Evolutionary conservation across 2,329 filamentous ascomycete species (phyloP).

Genomic region (Ophiostoma himal-ulmi): DNA sequence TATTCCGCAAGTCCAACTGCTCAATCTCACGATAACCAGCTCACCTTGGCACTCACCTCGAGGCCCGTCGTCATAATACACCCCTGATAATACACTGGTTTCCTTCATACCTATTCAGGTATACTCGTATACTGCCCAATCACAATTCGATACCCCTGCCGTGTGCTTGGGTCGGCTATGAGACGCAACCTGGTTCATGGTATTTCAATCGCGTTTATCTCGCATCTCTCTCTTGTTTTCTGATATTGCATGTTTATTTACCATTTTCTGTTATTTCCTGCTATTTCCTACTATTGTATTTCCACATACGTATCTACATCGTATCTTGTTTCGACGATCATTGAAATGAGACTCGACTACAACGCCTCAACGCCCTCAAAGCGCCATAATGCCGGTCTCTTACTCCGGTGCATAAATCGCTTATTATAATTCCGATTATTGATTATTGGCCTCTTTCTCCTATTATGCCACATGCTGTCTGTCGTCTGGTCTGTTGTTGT

Average conservation of each 20-base stretch:
- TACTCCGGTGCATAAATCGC: background rate
- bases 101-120: background rate
- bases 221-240: background rate
- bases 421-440: background rate
- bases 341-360: background rate
- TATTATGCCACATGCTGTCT: constrained; percentile 1
- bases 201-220: background rate
- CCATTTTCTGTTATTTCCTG: too few relatives aligned
- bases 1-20: background rate
- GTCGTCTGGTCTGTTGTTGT: background rate
- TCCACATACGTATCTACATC: constrained; percentile 4
- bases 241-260: too few relatives aligned
- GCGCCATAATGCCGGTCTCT: background rate
- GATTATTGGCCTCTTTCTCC: background rate
- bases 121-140: too few relatives aligned
- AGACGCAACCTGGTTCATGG: background rate
- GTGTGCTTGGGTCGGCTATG: constrained; percentile 1
- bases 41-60: background rate
- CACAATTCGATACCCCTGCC: background rate
- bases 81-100: background rate
- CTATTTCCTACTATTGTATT: background rate
- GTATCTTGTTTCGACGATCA: constrained; percentile 7
- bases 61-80: background rate
- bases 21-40: background rate
- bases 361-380: background rate